A percentile compares a stretch with the other conserved stretches of the same genome.
Conservation (phyloP, 495 filamentous ascomycete genomes). For the Pseudevernia furfuracea region DNA sequence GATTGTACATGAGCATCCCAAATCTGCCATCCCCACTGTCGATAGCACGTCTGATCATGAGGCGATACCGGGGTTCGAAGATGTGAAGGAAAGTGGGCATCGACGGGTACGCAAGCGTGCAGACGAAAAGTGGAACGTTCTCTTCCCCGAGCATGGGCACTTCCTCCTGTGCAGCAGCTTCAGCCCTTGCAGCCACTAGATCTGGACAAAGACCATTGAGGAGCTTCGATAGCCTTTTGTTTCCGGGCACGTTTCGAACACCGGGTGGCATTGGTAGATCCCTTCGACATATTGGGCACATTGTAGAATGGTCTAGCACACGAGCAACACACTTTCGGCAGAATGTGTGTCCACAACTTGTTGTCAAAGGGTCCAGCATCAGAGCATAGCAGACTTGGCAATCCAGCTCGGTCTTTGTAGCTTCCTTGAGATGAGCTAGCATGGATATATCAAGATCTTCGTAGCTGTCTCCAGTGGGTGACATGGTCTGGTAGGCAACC, state of each 20-base stretch:
- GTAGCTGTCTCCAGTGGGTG: slow-evolving; percentile 32
- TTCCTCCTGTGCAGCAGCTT: slow-evolving; percentile 46
- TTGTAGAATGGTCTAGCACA: slow-evolving; percentile 62
- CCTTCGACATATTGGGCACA: slow-evolving; percentile 74
- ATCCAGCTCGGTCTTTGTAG: slow-evolving; percentile 61
- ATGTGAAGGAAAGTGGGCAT: slow-evolving; percentile 83
- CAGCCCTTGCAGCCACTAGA: slow-evolving; percentile 48
- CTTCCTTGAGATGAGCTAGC: slow-evolving; percentile 51
- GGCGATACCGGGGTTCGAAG: slow-evolving; percentile 83
- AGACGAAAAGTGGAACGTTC: slow-evolving; percentile 69
- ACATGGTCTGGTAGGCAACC: slow-evolving; percentile 43
- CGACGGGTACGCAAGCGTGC: slow-evolving; percentile 68
- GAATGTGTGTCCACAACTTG: slow-evolving; percentile 81
- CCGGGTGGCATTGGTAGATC: slow-evolving; percentile 53
- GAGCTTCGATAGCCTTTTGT: slow-evolving; percentile 52
- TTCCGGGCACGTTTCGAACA: slow-evolving; percentile 48
- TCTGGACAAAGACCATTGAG: slow-evolving; percentile 61
- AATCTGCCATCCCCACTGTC: slow-evolving; percentile 63
- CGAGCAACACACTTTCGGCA: slow-evolving; percentile 71
- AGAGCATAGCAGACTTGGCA: slow-evolving; percentile 82
- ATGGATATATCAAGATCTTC: slow-evolving; percentile 42
- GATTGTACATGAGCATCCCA: slow-evolving; percentile 75
- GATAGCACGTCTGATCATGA: slow-evolving; percentile 77
- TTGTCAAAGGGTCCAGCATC: slow-evolving; percentile 73
- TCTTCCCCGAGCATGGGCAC: slow-evolving; percentile 43